These are phyloP conservation scores for Fragaria vesca DNA, from an alignment of 306 rosid species.

Conservation along the genomic window DNA sequence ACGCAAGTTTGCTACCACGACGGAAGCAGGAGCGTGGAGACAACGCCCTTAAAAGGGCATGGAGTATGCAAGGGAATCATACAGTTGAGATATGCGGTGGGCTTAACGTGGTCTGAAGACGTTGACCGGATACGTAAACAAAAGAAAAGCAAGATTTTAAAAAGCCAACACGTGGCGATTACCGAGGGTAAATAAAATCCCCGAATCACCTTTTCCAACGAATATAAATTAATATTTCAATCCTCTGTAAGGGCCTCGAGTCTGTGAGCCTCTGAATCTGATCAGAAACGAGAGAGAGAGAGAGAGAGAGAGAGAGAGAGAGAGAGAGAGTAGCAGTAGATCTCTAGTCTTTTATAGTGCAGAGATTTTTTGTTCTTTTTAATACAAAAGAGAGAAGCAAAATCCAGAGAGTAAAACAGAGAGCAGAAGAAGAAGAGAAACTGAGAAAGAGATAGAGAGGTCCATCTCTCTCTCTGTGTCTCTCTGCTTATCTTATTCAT, in stretches of 20 bases:
- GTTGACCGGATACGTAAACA: constrained; percentile 35
- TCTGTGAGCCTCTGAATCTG: constrained; percentile 23
- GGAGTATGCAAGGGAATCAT: constrained; percentile 16
- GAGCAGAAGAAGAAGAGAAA: not conserved
- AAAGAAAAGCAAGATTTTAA: not conserved
- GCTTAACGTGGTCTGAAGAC: constrained; percentile 1
- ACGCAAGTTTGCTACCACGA: not conserved
- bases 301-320: constrained; percentile 4
- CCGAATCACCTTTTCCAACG: constrained; percentile 20
- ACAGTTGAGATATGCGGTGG: constrained; percentile 27
- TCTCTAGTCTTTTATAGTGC: constrained; percentile 3
- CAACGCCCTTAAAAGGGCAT: not conserved
- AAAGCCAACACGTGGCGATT: constrained; percentile 42
- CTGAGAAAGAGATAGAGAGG: constrained; percentile 16
- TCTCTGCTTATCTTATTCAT: constrained; percentile 14
- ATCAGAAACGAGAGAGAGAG: not conserved
- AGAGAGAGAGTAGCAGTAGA: constrained; percentile 25
- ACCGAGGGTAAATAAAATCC: constrained; percentile 11
- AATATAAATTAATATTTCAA: constrained; percentile 43
- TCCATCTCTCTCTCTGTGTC: constrained; percentile 7
- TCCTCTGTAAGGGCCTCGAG: not conserved
- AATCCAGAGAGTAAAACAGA: constrained; percentile 14
- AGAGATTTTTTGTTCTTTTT: constrained; percentile 10
- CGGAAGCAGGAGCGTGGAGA: not conserved
- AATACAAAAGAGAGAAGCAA: not conserved